Base-by-base conservation (phyloP, 441 rosid genomes). In the Gossypium gossypioides region DNA sequence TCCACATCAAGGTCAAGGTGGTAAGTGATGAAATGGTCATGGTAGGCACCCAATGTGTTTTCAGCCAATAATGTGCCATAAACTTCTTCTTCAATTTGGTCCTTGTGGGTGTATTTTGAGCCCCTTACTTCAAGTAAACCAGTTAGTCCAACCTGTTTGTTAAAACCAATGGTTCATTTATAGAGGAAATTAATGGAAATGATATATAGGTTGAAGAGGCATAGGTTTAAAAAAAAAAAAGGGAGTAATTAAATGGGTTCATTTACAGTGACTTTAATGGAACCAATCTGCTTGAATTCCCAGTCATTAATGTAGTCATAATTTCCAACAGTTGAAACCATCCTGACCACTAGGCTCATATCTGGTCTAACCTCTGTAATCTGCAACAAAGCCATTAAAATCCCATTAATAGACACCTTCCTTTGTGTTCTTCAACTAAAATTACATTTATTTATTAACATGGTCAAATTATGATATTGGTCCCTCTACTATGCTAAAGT, bases 211-310 rank as follows among this genome's bases (percentile, higher is more conserved):
- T 1, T 34, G 40, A 34, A 6, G 40, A 0, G 40, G 40, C 40
- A 34, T 1, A 1, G 40, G 9, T 34, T 5, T 1, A 29, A 29
- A 29, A 29, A 0, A 29, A 29, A 4, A 5, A 29, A 3, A 3
- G 34, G 7, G 6, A 27, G 32, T 27, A 27, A 27, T 4, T 4
- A 27, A 3, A 64, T 7, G 48, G 10, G 55, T n/a, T 16, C 0
- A 4, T 24, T 32, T 32, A 69, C 73, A 46, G 64, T 70, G 64
- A 70, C 64, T 70, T 84, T 85, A 74, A 86, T 88, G 52, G 92
- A 84, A 18, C 92, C 92, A 68, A 85, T 85, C 27, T 85, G 92
- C 85, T 84, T 88, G 77, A 90, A 88, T 66, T 90, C 91, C 85
- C 89, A 90, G 50, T 88, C 92, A 32, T 84, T 57, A 4, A 88